phyloP scores from a whole-genome alignment of 2,329 filamentous ascomycete species.

The Metarhizium album region DNA sequence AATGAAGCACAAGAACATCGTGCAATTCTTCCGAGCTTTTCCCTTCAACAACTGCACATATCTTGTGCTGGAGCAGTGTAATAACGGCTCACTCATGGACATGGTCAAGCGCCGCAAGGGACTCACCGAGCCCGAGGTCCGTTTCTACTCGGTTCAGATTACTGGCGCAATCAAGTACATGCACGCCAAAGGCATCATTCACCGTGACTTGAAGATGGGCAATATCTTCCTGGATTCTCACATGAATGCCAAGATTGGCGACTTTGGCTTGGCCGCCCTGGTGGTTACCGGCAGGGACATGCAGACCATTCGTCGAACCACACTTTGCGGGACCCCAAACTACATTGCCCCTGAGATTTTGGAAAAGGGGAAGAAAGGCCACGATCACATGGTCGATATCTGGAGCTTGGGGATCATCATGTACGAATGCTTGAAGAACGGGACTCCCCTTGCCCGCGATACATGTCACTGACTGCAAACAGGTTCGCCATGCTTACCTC shows the following conservation, averaged over 20 bases:
- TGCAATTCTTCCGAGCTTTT: conserved; percentile 90
- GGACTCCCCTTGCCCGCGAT: neutral
- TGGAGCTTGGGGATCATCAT: conserved; percentile 98
- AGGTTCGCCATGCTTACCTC: conserved; percentile 95
- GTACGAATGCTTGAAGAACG: conserved; percentile 37
- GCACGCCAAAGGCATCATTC: conserved; percentile 90
- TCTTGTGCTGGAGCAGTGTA: conserved; percentile 85
- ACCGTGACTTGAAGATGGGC: conserved; percentile 94
- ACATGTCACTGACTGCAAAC: conserved; percentile 2
- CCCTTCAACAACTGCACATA: conserved; percentile 84
- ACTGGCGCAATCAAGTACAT: conserved; percentile 97
- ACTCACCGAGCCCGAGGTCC: conserved; percentile 85
- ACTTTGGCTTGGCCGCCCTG: conserved; percentile 89
- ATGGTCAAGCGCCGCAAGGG: conserved; percentile 90
- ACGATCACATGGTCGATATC: conserved; percentile 96
- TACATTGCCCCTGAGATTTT: conserved; percentile 97
- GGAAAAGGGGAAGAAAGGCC: conserved; percentile 85
- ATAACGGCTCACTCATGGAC: conserved; percentile 93
- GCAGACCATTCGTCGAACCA: conserved; percentile 74
- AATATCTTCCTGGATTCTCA: conserved; percentile 90
- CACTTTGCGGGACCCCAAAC: conserved; percentile 92
- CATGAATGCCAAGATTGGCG: conserved; percentile 97
- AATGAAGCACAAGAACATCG: conserved; percentile 90
- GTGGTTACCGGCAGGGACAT: conserved; percentile 86
- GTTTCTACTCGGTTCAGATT: conserved; percentile 88